A percentile compares a stretch with the other conserved stretches of the same genome.
Evolutionary conservation across 805 yeast genomes (phyloP).

Genomic region (Sungouiozyma intestinalis): DNA sequence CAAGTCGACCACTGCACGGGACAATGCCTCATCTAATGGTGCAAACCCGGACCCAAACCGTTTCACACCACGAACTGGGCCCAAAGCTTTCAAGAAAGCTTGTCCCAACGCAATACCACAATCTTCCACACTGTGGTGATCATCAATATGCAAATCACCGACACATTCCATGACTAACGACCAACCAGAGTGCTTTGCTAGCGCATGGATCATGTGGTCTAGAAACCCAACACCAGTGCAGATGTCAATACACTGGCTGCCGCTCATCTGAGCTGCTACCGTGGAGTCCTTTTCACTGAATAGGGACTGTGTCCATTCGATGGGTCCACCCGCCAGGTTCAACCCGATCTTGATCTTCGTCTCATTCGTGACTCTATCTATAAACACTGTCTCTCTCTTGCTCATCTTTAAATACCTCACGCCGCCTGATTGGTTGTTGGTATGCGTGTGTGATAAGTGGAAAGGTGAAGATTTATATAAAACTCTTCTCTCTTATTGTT

Average conservation of each 20-base stretch:
- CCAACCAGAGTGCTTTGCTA: constrained; percentile 97
- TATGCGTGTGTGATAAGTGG: no score
- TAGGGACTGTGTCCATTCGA: constrained; percentile 52
- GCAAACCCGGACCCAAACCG: constrained; percentile 91
- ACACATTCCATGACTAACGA: constrained; percentile 78
- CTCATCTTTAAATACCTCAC: neutral
- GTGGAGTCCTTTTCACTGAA: constrained; percentile 26
- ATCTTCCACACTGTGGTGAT: constrained; percentile 95
- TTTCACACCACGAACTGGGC: constrained; percentile 81
- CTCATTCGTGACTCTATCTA: constrained; percentile 68
- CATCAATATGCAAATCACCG: constrained; percentile 94
- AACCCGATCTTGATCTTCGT: constrained; percentile 84
- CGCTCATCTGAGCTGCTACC: constrained; percentile 62
- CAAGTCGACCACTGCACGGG: constrained; percentile 92
- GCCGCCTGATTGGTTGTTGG: neutral
- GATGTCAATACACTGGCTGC: constrained; percentile 63
- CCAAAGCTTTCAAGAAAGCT: constrained; percentile 84
- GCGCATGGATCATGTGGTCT: constrained; percentile 95
- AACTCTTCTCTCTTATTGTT: no score
- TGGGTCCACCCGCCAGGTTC: constrained; percentile 75
- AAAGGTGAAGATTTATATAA: no score
- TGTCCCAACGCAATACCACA: constrained; percentile 85
- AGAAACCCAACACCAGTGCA: constrained; percentile 91
- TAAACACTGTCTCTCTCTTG: neutral
- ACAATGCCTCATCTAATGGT: constrained; percentile 91